phyloP scores from a whole-genome alignment of 1,284 basidiomycete genomes.

The Phenoliferia sp. region DNA sequence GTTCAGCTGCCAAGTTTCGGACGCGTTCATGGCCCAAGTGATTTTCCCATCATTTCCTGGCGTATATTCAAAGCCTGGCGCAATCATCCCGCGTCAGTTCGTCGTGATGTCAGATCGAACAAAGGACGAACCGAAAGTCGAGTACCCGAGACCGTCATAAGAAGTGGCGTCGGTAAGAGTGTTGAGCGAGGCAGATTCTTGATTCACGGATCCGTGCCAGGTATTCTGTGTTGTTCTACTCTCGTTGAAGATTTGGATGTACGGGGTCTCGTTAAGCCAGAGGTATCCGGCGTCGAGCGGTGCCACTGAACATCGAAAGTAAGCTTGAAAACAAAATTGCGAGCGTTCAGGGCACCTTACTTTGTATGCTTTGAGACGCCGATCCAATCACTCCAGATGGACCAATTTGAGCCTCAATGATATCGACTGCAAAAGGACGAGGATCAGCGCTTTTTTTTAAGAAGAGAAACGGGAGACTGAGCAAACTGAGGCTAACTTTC shows the following conservation, averaged over 20 bases:
- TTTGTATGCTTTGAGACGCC: constrained; percentile 40
- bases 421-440: not conserved
- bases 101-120: constrained; percentile 36
- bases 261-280: not conserved
- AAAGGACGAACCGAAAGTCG: constrained; percentile 56
- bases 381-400: constrained; percentile 37
- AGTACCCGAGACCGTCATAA: not conserved
- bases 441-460: not conserved
- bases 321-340: not conserved
- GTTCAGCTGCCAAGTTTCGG: constrained; percentile 52
- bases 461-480: not conserved
- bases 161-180: constrained; percentile 20
- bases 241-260: not conserved
- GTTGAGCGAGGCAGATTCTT: constrained; percentile 21
- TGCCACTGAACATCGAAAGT: not conserved
- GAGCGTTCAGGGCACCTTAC: not conserved
- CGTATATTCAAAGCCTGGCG: not conserved
- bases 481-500: constrained; percentile 43
- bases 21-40: constrained; percentile 72
- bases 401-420: constrained; percentile 44
- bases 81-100: too few species aligned
- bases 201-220: constrained; percentile 29
- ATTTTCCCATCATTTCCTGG: constrained; percentile 43
- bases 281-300: not conserved
- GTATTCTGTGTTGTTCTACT: constrained; percentile 5